Conservation (phyloP, 2,329 filamentous ascomycete genomes). For the Colletotrichum scovillei region DNA sequence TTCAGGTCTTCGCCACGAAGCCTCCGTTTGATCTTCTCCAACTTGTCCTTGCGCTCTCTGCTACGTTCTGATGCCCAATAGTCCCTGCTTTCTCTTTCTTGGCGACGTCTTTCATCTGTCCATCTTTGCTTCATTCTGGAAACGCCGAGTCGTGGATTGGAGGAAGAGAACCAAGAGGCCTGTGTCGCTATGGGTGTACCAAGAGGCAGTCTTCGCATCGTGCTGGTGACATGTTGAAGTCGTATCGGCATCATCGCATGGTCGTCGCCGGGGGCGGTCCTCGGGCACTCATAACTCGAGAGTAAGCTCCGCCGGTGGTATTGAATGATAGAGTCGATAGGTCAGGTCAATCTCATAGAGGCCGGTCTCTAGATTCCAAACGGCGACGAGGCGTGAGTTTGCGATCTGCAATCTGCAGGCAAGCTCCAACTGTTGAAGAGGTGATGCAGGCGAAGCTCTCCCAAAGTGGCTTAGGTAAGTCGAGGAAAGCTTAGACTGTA, state of each 20-base stretch:
- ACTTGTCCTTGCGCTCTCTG: neutral
- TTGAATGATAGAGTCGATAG: neutral
- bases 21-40: neutral
- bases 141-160: too few species aligned
- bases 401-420: neutral
- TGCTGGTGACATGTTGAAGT: slow-evolving; percentile 17
- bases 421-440: too few species aligned
- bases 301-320: neutral
- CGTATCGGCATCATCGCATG: slow-evolving; percentile 20
- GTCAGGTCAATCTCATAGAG: neutral
- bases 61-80: neutral
- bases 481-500: neutral
- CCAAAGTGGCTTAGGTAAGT: slow-evolving; percentile 20
- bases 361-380: neutral
- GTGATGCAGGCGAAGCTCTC: neutral
- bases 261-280: neutral
- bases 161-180: neutral
- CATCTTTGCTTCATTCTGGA: neutral
- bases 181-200: neutral
- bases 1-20: neutral
- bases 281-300: slow-evolving; percentile 7
- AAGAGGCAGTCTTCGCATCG: neutral
- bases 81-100: neutral
- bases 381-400: neutral
- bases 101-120: neutral